Evolutionary conservation across 2,329 filamentous ascomycete genomes (phyloP), one percentile per base, ranked within the genome.

Genomic region (Fusarium sp.): DNA sequence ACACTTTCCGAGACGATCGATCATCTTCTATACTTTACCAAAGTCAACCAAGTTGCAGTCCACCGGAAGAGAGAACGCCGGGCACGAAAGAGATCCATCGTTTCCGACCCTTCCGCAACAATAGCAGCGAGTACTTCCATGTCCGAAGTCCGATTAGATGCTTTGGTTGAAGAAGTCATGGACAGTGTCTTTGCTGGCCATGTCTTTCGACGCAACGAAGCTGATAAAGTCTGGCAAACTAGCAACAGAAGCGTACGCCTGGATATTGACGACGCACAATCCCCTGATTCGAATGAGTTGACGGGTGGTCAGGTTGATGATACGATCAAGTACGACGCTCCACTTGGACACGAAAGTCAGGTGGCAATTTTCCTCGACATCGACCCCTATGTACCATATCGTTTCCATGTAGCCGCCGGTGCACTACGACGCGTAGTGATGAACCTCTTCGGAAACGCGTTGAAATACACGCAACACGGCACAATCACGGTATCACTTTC

Each of bases 391-490:
- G 82, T 58, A 67, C 81, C 75, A 15, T 90, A 88, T 86, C 75
- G 79, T 3, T 89, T 88, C 70, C 79, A 83, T 24, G 84, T 85
- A 1, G 85, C 89, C 52, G 82, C 86, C 0, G 88, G 88, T 8
- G 82, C 82, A 2, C 65, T 83, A 5, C 75, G 82, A 22, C 83
- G 87, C 3, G 84, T 91, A 29, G 79, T 90, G 30, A 88, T 90
- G 86, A 90, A 90, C 52, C 70, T 91, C 1, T 85, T 90, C 45
- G 87, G 87, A 22, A 91, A 91, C 70, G 82, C 88, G 1, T 80
- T 91, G 71, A 91, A 90, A 71, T 90, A 89, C 67, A 91, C 88
- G 0, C 65, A 56, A 1, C 58, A 63, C 2, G 81, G 81, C 11
- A 75, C 71, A 8, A 77, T 82, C 53, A 70, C 71, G 8, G 72